Base-by-base conservation (phyloP, 2,329 filamentous ascomycete species). In the Colletotrichum cereale region DNA sequence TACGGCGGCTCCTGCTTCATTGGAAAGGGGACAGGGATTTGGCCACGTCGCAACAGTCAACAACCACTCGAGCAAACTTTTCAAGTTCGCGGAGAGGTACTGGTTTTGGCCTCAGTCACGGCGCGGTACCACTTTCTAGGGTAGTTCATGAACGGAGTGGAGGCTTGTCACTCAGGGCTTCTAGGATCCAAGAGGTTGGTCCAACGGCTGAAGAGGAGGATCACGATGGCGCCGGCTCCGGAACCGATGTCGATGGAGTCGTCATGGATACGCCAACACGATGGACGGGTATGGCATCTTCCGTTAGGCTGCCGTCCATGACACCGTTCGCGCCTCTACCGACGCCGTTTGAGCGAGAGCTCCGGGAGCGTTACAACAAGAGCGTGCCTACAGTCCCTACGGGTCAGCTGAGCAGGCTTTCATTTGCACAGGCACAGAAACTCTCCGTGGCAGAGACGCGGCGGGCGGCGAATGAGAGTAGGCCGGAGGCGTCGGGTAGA, bases 231-330 rank as follows among this genome's bases (percentile, higher is more conserved):
- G 31, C 40, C 21, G 63, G 44, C 8, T 62, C 63, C 11, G 73
- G 62, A 16, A 47, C 31, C 21, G 71, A 71, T 24, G 53, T 40
- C 8, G 57, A 65, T 34, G 48, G 58, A 34, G 55, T 67, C 4
- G 31, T 71, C 16, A 66, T 82, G 18, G 81, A 82, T 58, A 86
- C 85, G 10, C 85, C 85, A 2, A 86, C 84, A n/a, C 83, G 83
- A 61, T 83, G 84, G 80, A 85, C 83, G 3, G 82, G 85, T 4
- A 78, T 82, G 62, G 78, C 82, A 8, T 78, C 82, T 38, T 79
- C 82, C 6, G 79, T 83, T 8, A 81, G 79, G 38, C 75, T 81
- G 57, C 79, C 81, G 16, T 81, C 84, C 11, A 86, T 83, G 4
- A 86, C 84, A 5, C 84, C 84, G 4, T 78, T 79, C 65, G 83